These are phyloP conservation scores for Lactuca saligna DNA, from an alignment of 129 eudicot genomes.

Conservation along the genomic window DNA sequence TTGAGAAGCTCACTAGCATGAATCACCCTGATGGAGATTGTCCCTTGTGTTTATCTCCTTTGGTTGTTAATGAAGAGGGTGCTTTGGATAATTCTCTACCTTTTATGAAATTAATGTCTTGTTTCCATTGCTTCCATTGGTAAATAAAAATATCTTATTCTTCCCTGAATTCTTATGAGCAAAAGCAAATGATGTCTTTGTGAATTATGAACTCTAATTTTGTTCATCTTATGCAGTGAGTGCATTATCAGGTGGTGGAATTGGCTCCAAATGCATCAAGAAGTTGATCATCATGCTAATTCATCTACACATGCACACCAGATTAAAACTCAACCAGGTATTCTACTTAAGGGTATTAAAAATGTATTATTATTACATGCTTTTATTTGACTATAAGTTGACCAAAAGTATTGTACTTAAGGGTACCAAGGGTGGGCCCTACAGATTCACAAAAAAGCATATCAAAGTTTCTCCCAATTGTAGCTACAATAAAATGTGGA, in stretches of 20 bases:
- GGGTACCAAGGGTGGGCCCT: background rate
- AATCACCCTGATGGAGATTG: slow-evolving; percentile 94
- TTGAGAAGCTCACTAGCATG: slow-evolving; percentile 80
- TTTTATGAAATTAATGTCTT: slow-evolving; percentile 94
- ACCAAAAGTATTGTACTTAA: too few species aligned
- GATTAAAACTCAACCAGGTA: slow-evolving; percentile 30
- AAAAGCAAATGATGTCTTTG: background rate
- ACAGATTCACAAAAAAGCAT: too few species aligned
- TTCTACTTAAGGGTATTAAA: too few species aligned
- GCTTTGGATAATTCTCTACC: slow-evolving; percentile 37
- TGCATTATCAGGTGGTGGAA: slow-evolving; percentile 93
- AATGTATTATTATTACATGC: too few species aligned
- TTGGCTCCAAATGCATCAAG: slow-evolving; percentile 60
- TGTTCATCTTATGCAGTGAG: slow-evolving; percentile 46
- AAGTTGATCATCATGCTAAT: slow-evolving; percentile 29
- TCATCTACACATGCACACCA: slow-evolving; percentile 17
- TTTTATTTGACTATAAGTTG: too few species aligned
- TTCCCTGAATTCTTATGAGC: background rate
- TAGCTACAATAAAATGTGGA: background rate
- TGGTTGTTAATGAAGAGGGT: slow-evolving; percentile 50
- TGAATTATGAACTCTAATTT: background rate
- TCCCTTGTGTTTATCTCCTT: slow-evolving; percentile 80
- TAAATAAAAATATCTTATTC: slow-evolving; percentile 15
- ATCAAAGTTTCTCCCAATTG: background rate
- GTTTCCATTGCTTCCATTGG: slow-evolving; percentile 95